A percentile compares a stretch with the other conserved stretches of the same genome.
phyloP scores from a whole-genome alignment of 176 grass and related monocot species.

The Juncus effusus region DNA sequence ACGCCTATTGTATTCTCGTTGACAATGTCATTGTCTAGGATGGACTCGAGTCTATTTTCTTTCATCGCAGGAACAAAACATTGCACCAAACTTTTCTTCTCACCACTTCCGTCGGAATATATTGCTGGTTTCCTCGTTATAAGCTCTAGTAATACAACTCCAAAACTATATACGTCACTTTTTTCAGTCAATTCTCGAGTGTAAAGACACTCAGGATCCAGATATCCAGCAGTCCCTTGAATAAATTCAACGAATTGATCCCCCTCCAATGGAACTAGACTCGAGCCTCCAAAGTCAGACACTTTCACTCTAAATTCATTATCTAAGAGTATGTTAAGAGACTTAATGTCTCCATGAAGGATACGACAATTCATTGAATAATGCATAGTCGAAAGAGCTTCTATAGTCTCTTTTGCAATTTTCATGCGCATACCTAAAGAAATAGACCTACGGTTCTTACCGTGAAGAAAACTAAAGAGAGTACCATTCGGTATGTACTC shows the following conservation, averaged over 20 bases:
- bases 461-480: constrained; percentile 29
- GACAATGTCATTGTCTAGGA: background rate
- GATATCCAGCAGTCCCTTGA: constrained; percentile 16
- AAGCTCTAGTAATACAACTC: constrained; percentile 29
- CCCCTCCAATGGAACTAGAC: constrained; percentile 6
- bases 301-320: constrained; percentile 9
- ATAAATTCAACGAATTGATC: background rate
- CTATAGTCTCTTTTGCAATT: constrained; percentile 18
- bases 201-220: constrained; percentile 17
- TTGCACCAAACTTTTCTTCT: constrained; percentile 15
- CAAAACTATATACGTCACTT: constrained; percentile 32
- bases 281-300: constrained; percentile 31
- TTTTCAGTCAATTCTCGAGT: constrained; percentile 22
- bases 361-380: constrained; percentile 23
- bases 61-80: background rate
- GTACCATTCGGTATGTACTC: constrained; percentile 33
- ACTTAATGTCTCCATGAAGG: constrained; percentile 32
- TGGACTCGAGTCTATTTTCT: background rate
- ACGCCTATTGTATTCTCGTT: background rate
- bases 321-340: constrained; percentile 31
- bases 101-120: background rate
- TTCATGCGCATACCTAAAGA: constrained; percentile 5
- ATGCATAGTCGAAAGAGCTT: constrained; percentile 33
- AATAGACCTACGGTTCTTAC: background rate
- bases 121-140: constrained; percentile 22